A percentile compares a stretch with the other conserved stretches of the same genome.
Evolutionary conservation across 108 stramenopile species (phyloP).

Genomic region (Discostella pseudostelligera): DNA sequence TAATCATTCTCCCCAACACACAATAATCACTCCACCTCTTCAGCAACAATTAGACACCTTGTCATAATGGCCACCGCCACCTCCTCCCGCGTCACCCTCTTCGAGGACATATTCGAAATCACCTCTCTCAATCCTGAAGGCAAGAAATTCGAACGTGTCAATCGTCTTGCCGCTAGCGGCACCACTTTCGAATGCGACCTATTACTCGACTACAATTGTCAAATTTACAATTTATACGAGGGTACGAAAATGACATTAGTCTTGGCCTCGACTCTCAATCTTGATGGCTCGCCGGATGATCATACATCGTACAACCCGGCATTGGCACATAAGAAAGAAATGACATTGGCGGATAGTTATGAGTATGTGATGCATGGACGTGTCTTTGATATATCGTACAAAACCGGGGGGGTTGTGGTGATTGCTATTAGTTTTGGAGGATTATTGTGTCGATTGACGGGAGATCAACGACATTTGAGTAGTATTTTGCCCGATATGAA

Average conservation of each 20-base stretch:
- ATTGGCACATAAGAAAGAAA: slow-evolving; percentile 45
- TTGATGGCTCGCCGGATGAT: slow-evolving; percentile 93
- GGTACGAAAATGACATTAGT: slow-evolving; percentile 90
- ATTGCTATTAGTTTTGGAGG: slow-evolving; percentile 93
- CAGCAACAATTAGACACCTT: too few species aligned
- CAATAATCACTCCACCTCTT: too few species aligned
- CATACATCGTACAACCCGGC: slow-evolving; percentile 80
- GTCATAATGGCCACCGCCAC: slow-evolving; percentile 52
- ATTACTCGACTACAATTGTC: slow-evolving; percentile 92
- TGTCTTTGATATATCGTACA: slow-evolving; percentile 89
- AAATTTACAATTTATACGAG: slow-evolving; percentile 86
- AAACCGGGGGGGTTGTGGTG: slow-evolving; percentile 77
- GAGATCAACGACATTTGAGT: slow-evolving; percentile 90
- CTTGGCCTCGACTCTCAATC: slow-evolving; percentile 88
- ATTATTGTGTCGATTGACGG: slow-evolving; percentile 91
- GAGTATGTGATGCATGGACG: slow-evolving; percentile 98
- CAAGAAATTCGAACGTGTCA: slow-evolving; percentile 85
- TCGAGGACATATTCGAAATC: slow-evolving; percentile 97
- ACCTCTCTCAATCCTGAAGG: slow-evolving; percentile 94
- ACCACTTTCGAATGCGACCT: slow-evolving; percentile 95
- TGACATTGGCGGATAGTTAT: slow-evolving; percentile 91
- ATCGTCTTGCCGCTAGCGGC: slow-evolving; percentile 88
- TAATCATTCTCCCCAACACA: too few species aligned
- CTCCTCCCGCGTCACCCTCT: slow-evolving; percentile 83
- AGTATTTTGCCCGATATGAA: slow-evolving; percentile 89